Evolutionary conservation across 2,329 filamentous ascomycete species (phyloP).

Genomic region (Myotisia sp.): DNA sequence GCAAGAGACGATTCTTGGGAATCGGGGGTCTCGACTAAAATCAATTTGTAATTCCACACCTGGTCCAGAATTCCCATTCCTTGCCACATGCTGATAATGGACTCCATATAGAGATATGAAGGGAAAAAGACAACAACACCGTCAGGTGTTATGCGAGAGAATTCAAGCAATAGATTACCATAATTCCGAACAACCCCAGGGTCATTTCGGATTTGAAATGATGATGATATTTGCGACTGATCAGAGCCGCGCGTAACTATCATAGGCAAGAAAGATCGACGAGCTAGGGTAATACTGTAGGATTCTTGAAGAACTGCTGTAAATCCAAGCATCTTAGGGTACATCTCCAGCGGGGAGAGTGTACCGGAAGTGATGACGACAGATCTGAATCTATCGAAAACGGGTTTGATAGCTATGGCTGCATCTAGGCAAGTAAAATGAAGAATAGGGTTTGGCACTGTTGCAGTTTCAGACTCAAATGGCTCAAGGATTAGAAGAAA

Average conservation of each 20-base stretch:
- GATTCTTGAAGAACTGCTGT: slow-evolving; percentile 87
- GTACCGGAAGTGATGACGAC: slow-evolving; percentile 98
- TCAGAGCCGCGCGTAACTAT: slow-evolving; percentile 92
- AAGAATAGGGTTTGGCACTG: slow-evolving; percentile 89
- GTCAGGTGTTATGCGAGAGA: slow-evolving; percentile 88
- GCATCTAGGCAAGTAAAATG: slow-evolving; percentile 96
- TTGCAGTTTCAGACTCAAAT: slow-evolving; percentile 87
- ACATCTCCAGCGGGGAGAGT: slow-evolving; percentile 94
- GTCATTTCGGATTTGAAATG: slow-evolving; percentile 91
- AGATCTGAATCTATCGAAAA: slow-evolving; percentile 93
- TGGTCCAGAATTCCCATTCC: slow-evolving; percentile 95
- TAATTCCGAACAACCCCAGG: slow-evolving; percentile 96
- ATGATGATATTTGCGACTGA: slow-evolving; percentile 81
- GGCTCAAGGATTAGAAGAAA: slow-evolving; percentile 95
- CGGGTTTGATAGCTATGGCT: slow-evolving; percentile 92
- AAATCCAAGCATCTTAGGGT: slow-evolving; percentile 96
- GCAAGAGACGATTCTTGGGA: slow-evolving; percentile 93
- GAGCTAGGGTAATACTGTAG: slow-evolving; percentile 88
- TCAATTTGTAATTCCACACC: slow-evolving; percentile 98
- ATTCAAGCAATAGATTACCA: slow-evolving; percentile 82
- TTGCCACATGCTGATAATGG: slow-evolving; percentile 98
- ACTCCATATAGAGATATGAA: slow-evolving; percentile 98
- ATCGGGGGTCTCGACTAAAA: slow-evolving; percentile 93
- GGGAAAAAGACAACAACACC: slow-evolving; percentile 99
- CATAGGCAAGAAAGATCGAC: slow-evolving; percentile 93